Base-by-base conservation (phyloP, 257 asterid genomes). In the Fraxinus pennsylvanica region DNA sequence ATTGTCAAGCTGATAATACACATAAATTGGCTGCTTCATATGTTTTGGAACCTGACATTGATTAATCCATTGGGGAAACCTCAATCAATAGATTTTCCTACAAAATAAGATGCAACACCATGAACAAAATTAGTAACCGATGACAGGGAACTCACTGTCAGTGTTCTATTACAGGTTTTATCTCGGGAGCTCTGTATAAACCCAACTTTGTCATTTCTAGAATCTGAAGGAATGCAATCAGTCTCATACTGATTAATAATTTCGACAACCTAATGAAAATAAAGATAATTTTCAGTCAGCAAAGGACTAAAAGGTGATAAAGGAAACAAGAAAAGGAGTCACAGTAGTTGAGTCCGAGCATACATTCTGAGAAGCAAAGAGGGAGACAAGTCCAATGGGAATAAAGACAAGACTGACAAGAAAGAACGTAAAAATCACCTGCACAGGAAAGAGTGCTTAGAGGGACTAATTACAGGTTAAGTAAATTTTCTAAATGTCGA, bases 301-400 rank as follows among this genome's bases (percentile, higher is more conserved):
- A 75, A 81, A 65, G 74, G 74, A 14, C 69, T 39, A 57, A 77
- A 41, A 72, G 50, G 45, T 12, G 39, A 54, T 19, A 69, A 59
- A 61, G 59, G 9, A 25, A 54, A 66, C 22, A 47, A 5, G 33
- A 63, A 19, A 54, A 68, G 71, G 45, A 79, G 4, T 63, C 25
- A 72, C 10, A 22, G 47, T 4, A 68, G 73, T 75, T 39, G 38
- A 52, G 45, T 70, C 12, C 69, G 78, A 35, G 74, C 86, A 78
- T 88, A 89, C 94, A 32, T 86, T 83, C 74, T 66, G 89, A 79
- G 94, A 89, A 80, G 99, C 99, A 78, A 85, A 73, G 36, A 95
- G 90, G 54, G 99, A 90, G 85, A 89, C 93, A 66, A 92, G 85
- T 76, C 99, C 98, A 63, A 95, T 89, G 54, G 99, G 98, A 80